Evolutionary conservation across 352 stramenopile species (phyloP).

Genomic region (Thalassiosira allenii): DNA sequence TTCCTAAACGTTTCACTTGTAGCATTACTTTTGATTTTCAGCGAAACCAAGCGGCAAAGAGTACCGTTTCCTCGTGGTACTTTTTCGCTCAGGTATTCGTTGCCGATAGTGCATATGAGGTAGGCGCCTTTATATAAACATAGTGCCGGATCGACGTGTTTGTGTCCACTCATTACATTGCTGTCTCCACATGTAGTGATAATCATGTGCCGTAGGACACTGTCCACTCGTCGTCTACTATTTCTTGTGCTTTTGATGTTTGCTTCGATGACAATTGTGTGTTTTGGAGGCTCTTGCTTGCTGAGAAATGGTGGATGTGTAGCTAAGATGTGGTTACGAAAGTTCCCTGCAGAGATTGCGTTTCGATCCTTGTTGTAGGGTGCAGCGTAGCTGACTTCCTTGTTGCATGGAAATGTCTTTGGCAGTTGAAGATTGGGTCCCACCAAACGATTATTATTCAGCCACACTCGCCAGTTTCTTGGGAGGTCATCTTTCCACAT

Average conservation of each 20-base stretch:
- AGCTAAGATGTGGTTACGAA: slow-evolving; percentile 18
- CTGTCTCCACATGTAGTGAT: slow-evolving; percentile 15
- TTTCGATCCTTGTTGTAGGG: slow-evolving; percentile 13
- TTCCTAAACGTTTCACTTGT: not conserved
- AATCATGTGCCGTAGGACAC: not conserved
- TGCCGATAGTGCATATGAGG: slow-evolving; percentile 26
- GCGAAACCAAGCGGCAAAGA: slow-evolving; percentile 1
- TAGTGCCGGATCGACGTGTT: slow-evolving; percentile 38
- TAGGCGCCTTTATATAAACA: slow-evolving; percentile 26
- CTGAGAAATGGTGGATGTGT: not conserved
- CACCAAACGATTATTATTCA: slow-evolving; percentile 18
- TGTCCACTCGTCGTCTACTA: slow-evolving; percentile 5
- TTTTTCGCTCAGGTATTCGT: slow-evolving; percentile 12
- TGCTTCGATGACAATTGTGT: slow-evolving; percentile 34
- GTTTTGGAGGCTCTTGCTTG: slow-evolving; percentile 9
- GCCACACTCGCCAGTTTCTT: not conserved
- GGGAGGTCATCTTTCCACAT: slow-evolving; percentile 11
- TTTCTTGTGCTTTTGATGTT: slow-evolving; percentile 15
- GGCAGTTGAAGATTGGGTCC: not conserved
- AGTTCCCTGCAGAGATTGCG: slow-evolving; percentile 12
- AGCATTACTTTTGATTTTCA: slow-evolving; percentile 15
- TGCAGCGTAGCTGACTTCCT: slow-evolving; percentile 20
- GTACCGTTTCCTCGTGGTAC: slow-evolving; percentile 15
- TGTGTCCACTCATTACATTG: slow-evolving; percentile 1
- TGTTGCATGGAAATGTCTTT: not conserved